Percentiles rank a stretch among this genome's conserved stretches.
phyloP scores from a whole-genome alignment of 352 stramenopile genomes.

The Pythium rhizo-oryzae region DNA sequence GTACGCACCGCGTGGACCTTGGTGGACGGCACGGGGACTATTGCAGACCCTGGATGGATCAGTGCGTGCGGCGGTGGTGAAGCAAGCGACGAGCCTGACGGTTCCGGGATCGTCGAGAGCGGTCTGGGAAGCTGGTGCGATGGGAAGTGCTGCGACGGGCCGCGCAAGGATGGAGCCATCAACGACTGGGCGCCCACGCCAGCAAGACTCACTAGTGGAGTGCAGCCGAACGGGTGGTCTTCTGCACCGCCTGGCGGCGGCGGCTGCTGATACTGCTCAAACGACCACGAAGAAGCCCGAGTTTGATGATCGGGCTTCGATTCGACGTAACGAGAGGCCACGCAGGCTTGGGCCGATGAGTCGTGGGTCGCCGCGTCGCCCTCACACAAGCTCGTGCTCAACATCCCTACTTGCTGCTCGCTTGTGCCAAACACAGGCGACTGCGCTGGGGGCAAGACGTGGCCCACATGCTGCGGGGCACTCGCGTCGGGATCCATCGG shows the following conservation, averaged over 20 bases:
- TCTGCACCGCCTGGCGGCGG: background rate
- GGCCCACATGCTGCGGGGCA: background rate
- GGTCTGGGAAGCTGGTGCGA: background rate
- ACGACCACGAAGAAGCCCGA: slow-evolving; percentile 4
- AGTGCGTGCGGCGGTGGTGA: background rate
- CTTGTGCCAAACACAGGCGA: background rate
- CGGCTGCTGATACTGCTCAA: background rate
- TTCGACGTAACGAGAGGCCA: background rate
- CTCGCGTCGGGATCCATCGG: slow-evolving; percentile 22
- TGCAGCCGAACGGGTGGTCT: background rate
- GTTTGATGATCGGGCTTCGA: slow-evolving; percentile 8
- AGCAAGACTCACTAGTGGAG: background rate
- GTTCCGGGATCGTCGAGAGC: too few relatives aligned
- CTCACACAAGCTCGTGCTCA: background rate
- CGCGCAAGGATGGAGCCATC: background rate
- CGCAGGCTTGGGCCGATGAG: background rate
- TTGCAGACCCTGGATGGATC: background rate
- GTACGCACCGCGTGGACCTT: background rate
- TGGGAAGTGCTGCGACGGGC: background rate
- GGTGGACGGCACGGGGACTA: background rate
- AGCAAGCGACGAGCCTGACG: background rate
- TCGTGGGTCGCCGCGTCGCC: background rate
- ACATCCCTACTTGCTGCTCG: background rate
- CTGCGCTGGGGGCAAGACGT: background rate
- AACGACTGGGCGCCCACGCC: too few relatives aligned